Base-by-base conservation (phyloP, 306 rosid genomes). In the Lagenaria siceraria region DNA sequence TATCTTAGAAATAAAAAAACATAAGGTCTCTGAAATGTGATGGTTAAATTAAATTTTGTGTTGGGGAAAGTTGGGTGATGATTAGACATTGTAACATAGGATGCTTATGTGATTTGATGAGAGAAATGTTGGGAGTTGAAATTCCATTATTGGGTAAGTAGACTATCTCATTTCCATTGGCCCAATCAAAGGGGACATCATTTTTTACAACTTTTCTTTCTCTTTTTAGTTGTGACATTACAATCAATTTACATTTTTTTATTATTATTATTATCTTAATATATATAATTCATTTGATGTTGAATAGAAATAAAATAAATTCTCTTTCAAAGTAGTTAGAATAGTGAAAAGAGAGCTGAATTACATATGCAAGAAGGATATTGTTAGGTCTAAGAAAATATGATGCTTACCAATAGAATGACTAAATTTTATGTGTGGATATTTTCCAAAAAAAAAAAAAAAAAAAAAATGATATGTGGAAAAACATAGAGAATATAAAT, bases 21-120 rank as follows among this genome's bases (percentile, higher is more conserved):
- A 8, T n/a, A n/a, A 65, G 73, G 15, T 35, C 18, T 36, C 4
- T 40, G 43, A n/a, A 35, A 33, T 24, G 27, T 64, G 12, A 12
- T 66, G 31, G 21, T 66, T 66, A 12, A 22, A 24, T 24, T 24
- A 24, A 69, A 43, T 6, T n/a, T n/a, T 43, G 56, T 22, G 75
- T 25, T 70, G 58, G 5, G 4, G 40, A 46, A 46, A 43, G 36
- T 46, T 70, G 75, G 18, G 8, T 70, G 56, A 70, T 68, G 74
- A 68, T 68, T 68, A 22, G 74, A 68, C 74, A 68, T 42, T 68
- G 35, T 42, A 42, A 68, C 52, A 68, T 68, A 42, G 74, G 74
- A 68, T 68, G 74, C 74, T 54, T 42, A 35, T 42, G 7, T 42
- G 33, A 40, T 21, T 68, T 42, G 74, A 68, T 68, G 22, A 66